Evolutionary conservation across 2,329 filamentous ascomycete species (phyloP), one percentile per base, ranked within the genome.

Genomic region (Triangularia setosa): DNA sequence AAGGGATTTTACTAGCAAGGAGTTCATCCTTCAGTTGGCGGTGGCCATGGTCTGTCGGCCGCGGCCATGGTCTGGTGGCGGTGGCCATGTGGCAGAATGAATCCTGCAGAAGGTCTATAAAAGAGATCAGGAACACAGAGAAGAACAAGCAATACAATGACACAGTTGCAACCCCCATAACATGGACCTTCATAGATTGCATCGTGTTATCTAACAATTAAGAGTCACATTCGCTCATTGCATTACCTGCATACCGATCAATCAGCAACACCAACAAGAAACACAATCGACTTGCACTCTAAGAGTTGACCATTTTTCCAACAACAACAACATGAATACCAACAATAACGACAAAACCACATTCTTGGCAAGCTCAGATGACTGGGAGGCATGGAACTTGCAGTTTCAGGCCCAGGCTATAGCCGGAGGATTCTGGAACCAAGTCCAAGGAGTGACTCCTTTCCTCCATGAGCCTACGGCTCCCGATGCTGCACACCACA

Each of bases 191-290:
- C 35, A 40, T n/a, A 40, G 35, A 40, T 9, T 40, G 16, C 35
- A 40, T 40, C 35, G 72, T 74, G 28, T 62, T 59, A 28, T 59
- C 57, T 59, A 28, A 59, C 57, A 59, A 58, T 58, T 58, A 28
- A 35, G 25, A 58, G 25, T 58, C 56, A 5, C 25, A 58, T 30
- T 12, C 56, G 56, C 56, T 58, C 56, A 30, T 23, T n/a, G 18
- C 24, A 58, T 30, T n/a, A 9, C 21, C 25, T 33, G 7, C 28
- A 6, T 25, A 9, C 35, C 21, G 27, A 30, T 58, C 18, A 30
- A 11, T 33, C 28, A 30, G 27, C 24, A 58, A 28, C 25, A 7
- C 24, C 56, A 58, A 58, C 56, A 58, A 58, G 16, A 25, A 28
- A 23, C 56, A 58, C 24, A 58, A 18, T 33, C 28, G 21, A 58